Evolutionary conservation across 1,139 yeast genomes (phyloP), one percentile per base, ranked within the genome.

Genomic region (Hyphopichia pseudoburtonii): DNA sequence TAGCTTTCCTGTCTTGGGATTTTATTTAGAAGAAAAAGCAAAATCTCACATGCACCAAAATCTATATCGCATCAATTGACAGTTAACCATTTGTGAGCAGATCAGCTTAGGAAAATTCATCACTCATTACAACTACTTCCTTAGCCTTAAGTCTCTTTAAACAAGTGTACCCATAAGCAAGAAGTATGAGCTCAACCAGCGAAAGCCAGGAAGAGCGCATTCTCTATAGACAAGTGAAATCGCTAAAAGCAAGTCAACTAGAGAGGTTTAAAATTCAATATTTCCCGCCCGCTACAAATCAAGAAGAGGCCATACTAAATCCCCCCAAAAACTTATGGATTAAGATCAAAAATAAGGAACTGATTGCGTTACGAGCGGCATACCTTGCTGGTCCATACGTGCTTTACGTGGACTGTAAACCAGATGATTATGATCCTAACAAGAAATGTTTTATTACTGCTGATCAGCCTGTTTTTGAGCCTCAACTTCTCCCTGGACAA

Each of bases 331-430:
- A 51, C 32, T 48, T 71, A 12, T 85, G 82, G 79, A 65, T 90
- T 12, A 80, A 79, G 46, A 75, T 92, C 28, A 80, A 79, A 48
- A 92, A 92, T 57, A 70, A 69, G 5, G 96, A 88, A 51, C 79
- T 81, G 39, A 58, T 86, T 9, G 80, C 96, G 0, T 63, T 86
- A 48, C 62, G 97, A 33, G 96, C 97, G 0, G 96, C 96, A 0
- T 87, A 84, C 54, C 64, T 92, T 18, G 82, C 89, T 30, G 98
- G 97, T 0, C 98, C 98, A 0, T 90, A 80, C 53, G 76, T 86
- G n/a, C 57, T 92, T 2, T 92, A 90, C 52, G 92, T 83, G 17
- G 97, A 92, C 58, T 81, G 94, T 36, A 64, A 82, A 34, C 73
- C 86, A 1, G 76, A 64, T 8, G 85, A 77, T 22, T 92, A 80